phyloP scores from a whole-genome alignment of 768 basidiomycete species.

The Steccherinum ochraceum region DNA sequence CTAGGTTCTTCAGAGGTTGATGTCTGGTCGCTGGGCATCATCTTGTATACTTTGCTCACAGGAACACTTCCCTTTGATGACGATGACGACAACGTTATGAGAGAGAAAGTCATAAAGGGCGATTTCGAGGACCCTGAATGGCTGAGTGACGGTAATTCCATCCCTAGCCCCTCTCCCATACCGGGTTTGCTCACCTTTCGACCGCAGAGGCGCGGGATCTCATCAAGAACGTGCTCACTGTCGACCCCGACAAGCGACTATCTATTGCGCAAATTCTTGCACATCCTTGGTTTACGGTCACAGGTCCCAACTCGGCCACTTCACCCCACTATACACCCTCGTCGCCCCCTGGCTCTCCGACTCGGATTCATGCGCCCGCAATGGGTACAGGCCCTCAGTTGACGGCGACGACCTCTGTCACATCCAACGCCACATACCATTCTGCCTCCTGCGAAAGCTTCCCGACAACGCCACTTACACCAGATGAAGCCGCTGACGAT shows the following conservation, averaged over 20 bases:
- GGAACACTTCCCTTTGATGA: conserved; percentile 90
- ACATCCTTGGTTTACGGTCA: conserved; percentile 73
- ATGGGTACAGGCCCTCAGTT: background rate
- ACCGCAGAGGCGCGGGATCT: conserved; percentile 77
- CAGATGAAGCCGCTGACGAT: conserved; percentile 34
- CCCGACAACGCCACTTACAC: conserved; percentile 51
- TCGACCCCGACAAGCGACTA: conserved; percentile 69
- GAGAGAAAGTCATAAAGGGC: conserved; percentile 73
- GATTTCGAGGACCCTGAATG: conserved; percentile 91
- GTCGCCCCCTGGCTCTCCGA: background rate
- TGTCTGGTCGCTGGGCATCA: conserved; percentile 91
- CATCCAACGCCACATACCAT: conserved; percentile 40
- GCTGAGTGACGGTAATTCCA: conserved; percentile 69
- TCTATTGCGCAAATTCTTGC: conserved; percentile 80
- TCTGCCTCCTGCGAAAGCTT: conserved; percentile 47
- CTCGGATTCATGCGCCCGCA: background rate
- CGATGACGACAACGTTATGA: conserved; percentile 82
- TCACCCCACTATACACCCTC: conserved; percentile 5
- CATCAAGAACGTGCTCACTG: conserved; percentile 68
- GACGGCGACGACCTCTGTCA: conserved; percentile 32
- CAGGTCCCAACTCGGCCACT: background rate
- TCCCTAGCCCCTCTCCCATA: too few relatives aligned
- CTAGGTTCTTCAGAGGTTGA: conserved; percentile 69
- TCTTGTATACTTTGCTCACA: conserved; percentile 83
- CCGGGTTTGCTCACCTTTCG: too few relatives aligned